These are phyloP conservation scores for Ambrosia artemisiifolia DNA, from an alignment of 129 eudicot genomes.

Conservation along the genomic window DNA sequence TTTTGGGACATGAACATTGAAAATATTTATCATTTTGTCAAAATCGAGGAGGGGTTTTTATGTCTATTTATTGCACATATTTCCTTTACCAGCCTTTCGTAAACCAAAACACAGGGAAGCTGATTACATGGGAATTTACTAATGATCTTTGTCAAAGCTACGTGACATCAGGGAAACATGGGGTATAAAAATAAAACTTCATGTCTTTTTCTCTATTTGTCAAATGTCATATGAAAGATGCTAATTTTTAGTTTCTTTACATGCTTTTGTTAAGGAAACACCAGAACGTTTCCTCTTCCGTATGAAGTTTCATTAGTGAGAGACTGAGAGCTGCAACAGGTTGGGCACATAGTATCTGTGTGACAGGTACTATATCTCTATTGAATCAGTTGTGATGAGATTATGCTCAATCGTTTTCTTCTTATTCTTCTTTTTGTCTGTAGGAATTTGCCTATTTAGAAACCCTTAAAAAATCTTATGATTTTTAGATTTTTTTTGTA, in stretches of 20 bases:
- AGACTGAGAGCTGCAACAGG: conserved; percentile 92
- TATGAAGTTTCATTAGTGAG: conserved; percentile 62
- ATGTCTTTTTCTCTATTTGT: conserved; percentile 3
- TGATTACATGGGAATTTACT: conserved; percentile 96
- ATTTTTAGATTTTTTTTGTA: too few relatives aligned
- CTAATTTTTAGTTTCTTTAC: conserved; percentile 29
- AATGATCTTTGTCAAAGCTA: conserved; percentile 98
- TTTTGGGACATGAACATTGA: conserved; percentile 1
- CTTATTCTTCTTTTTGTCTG: too few relatives aligned
- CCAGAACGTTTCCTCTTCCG: conserved; percentile 98
- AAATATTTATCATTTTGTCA: conserved; percentile 2
- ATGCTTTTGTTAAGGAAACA: conserved; percentile 66
- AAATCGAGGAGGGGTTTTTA: background rate
- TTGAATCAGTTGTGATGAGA: background rate
- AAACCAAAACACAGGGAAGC: conserved; percentile 73
- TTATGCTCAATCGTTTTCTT: too few relatives aligned
- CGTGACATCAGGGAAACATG: conserved; percentile 95
- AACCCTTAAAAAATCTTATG: too few relatives aligned
- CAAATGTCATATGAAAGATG: background rate
- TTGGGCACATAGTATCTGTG: conserved; percentile 96
- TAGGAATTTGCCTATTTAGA: too few relatives aligned
- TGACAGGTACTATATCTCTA: conserved; percentile 52
- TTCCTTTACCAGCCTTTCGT: conserved; percentile 5
- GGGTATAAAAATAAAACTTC: conserved; percentile 51
- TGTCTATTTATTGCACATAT: background rate